phyloP scores from a whole-genome alignment of 176 grass and related monocot genomes.

The Oryza longistaminata region DNA sequence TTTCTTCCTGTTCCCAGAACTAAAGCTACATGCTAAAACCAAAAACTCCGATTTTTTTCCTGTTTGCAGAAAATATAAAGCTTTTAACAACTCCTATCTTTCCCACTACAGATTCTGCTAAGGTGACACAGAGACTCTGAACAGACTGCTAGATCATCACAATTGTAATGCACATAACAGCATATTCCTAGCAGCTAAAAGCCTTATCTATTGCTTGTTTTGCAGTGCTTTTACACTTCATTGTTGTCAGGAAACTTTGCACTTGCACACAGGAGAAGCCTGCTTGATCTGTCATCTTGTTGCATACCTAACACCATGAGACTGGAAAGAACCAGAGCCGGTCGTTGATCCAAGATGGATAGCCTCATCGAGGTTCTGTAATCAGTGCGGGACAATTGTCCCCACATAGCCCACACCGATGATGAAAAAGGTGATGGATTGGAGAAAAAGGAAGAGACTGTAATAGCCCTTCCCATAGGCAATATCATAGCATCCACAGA shows the following conservation, averaged over 20 bases:
- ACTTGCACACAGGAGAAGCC: constrained; percentile 21
- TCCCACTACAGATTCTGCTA: constrained; percentile 23
- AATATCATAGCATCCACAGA: constrained; percentile 69
- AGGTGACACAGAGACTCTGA: background rate
- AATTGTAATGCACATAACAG: constrained; percentile 16
- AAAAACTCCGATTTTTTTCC: background rate
- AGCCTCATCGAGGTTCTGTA: background rate
- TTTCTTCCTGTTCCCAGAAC: constrained; percentile 21
- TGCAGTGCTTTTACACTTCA: constrained; percentile 19
- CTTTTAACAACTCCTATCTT: background rate
- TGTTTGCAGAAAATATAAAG: constrained; percentile 13
- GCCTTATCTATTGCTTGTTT: constrained; percentile 24
- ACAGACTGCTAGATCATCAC: constrained; percentile 28
- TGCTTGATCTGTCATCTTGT: constrained; percentile 31
- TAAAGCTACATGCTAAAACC: constrained; percentile 1
- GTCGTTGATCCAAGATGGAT: background rate
- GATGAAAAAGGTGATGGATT: constrained; percentile 70
- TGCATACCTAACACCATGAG: background rate
- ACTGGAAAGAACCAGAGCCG: background rate
- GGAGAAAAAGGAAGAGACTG: constrained; percentile 68
- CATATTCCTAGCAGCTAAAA: constrained; percentile 34
- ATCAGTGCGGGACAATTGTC: constrained; percentile 50
- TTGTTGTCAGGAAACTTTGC: constrained; percentile 5
- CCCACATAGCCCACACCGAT: constrained; percentile 68
- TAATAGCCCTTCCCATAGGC: constrained; percentile 58